A percentile compares a stretch with the other conserved stretches of the same genome.
Conservation (phyloP, 2,329 filamentous ascomycete genomes). For the Arthrobotrys conoides region DNA sequence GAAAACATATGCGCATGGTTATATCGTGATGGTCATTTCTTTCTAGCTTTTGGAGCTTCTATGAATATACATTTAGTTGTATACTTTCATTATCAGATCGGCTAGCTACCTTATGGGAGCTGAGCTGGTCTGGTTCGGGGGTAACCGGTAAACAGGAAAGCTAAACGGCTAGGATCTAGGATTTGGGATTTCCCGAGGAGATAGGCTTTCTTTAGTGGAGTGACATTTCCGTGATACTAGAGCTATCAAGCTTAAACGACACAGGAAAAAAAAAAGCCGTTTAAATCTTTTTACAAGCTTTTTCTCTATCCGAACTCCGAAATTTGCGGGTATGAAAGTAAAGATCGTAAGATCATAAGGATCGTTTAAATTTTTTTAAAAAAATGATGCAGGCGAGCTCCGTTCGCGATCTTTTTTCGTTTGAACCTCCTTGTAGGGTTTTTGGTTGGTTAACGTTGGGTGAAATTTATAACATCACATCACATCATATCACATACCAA, state of each 20-base stretch:
- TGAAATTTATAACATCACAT: neutral
- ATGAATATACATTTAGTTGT: neutral
- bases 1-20: neutral
- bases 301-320: conserved; percentile 9
- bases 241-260: neutral
- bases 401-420: conserved; percentile 13
- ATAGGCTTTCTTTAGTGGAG: conserved; percentile 5
- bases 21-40: conserved; percentile 2
- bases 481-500: conserved; percentile 10
- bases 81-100: neutral
- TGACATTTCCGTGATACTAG: conserved; percentile 9
- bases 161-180: neutral
- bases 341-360: neutral
- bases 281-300: conserved; percentile 20
- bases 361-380: neutral
- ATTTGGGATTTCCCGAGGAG: conserved; percentile 20
- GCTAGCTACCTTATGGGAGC: neutral
- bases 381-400: conserved; percentile 11
- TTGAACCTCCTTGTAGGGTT: conserved; percentile 8
- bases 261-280: too few relatives aligned
- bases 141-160: neutral
- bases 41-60: neutral
- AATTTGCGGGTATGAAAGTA: neutral
- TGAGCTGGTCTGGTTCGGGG: conserved; percentile 1
- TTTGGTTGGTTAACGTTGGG: neutral